Conservation (phyloP, 2,329 filamentous ascomycete genomes). For the Trichoderma koningiopsis region DNA sequence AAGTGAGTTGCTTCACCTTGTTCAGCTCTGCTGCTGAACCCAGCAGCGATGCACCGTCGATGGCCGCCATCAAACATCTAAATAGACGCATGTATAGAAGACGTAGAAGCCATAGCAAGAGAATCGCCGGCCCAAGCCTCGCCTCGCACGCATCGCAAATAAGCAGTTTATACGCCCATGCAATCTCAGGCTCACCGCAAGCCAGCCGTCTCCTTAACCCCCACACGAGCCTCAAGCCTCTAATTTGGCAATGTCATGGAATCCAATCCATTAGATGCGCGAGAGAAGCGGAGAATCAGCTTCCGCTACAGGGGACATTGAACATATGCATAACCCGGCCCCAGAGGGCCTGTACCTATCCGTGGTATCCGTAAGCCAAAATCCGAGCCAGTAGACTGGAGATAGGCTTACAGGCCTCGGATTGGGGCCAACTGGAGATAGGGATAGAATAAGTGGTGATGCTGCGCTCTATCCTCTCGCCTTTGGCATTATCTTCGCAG, state of each 20-base stretch:
- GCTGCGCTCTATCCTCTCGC: not conserved
- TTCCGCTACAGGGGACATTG: not conserved
- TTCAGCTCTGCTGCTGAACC: not conserved
- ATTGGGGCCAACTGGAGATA: not conserved
- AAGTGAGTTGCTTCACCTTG: not conserved
- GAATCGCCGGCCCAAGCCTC: not conserved
- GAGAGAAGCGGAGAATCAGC: not conserved
- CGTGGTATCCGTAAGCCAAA: not conserved
- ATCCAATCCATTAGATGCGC: not conserved
- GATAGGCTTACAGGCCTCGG: not conserved
- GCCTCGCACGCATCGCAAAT: not conserved
- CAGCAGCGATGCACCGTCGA: not conserved
- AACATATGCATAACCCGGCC: not conserved
- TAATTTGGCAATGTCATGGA: not conserved
- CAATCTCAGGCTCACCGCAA: slow-evolving; percentile 41
- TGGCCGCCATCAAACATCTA: not conserved
- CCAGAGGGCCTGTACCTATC: not conserved
- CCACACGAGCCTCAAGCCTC: slow-evolving; percentile 35
- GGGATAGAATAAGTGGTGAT: not conserved
- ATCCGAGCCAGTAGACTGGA: not conserved
- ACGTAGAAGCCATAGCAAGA: not conserved
- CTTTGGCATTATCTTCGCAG: not conserved
- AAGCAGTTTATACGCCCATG: slow-evolving; percentile 39
- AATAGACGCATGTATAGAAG: not conserved
- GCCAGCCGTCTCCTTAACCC: slow-evolving; percentile 44